These are phyloP conservation scores for Aspergillus ochraceoroseus DNA, from an alignment of 2,329 filamentous ascomycete genomes.

Conservation along the genomic window DNA sequence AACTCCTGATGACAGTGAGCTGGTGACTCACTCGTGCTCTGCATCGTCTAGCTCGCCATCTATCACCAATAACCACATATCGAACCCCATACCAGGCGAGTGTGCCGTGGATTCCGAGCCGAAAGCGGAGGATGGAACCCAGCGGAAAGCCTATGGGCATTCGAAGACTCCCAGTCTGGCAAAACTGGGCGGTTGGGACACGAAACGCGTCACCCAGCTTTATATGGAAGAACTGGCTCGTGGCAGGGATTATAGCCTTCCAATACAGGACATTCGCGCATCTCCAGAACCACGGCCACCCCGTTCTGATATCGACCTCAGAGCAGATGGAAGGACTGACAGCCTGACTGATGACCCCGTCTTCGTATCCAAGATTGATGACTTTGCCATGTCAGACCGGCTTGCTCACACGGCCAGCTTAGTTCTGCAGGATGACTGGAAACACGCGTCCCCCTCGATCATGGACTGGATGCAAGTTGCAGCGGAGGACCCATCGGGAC, in stretches of 20 bases:
- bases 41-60: slow-evolving; percentile 36
- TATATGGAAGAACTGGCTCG: slow-evolving; percentile 49
- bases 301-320: slow-evolving; percentile 14
- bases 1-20: slow-evolving; percentile 26
- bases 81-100: slow-evolving; percentile 15
- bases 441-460: slow-evolving; percentile 48
- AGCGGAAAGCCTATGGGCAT: slow-evolving; percentile 42
- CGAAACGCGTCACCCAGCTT: slow-evolving; percentile 52
- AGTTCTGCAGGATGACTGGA: slow-evolving; percentile 46
- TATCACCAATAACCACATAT: slow-evolving; percentile 29
- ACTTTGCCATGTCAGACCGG: slow-evolving; percentile 23
- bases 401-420: slow-evolving; percentile 41
- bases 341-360: slow-evolving; percentile 37
- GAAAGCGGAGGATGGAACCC: slow-evolving; percentile 34
- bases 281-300: slow-evolving; percentile 24
- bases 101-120: slow-evolving; percentile 40
- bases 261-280: slow-evolving; percentile 18
- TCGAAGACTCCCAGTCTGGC: slow-evolving; percentile 50
- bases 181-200: slow-evolving; percentile 52
- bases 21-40: slow-evolving; percentile 35
- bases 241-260: slow-evolving; percentile 27
- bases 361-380: slow-evolving; percentile 32
- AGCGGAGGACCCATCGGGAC: slow-evolving; percentile 36
- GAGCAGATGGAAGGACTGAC: slow-evolving; percentile 22
- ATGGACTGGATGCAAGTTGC: slow-evolving; percentile 48